These are phyloP conservation scores for Kwoniella sp. DNA, from an alignment of 768 basidiomycete genomes.

Conservation along the genomic window DNA sequence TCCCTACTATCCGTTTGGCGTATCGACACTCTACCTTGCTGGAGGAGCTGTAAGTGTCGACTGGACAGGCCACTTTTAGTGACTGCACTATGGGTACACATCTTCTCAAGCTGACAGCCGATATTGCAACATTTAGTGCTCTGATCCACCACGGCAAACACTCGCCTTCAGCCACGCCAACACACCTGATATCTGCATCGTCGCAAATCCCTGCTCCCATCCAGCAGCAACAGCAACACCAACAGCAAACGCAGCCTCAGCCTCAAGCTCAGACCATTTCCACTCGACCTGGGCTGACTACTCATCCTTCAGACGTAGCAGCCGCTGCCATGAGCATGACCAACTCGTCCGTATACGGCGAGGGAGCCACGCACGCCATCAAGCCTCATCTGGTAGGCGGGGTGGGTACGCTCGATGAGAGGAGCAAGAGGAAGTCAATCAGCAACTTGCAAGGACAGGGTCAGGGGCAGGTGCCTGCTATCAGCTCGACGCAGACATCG, in stretches of 20 bases:
- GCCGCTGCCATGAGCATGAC: conserved; percentile 48
- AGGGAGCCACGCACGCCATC: conserved; percentile 8
- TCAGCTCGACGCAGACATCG: not conserved
- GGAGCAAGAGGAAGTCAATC: conserved; percentile 28
- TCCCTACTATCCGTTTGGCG: conserved; percentile 85
- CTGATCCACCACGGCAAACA: conserved; percentile 47
- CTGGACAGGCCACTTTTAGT: too few relatives aligned
- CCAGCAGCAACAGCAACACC: conserved; percentile 10
- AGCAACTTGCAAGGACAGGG: not conserved
- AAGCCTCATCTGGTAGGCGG: conserved; percentile 22
- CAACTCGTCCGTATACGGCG: conserved; percentile 13
- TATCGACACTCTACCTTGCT: conserved; percentile 87
- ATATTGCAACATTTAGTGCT: conserved; percentile 23
- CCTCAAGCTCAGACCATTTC: not conserved
- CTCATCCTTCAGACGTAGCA: conserved; percentile 37
- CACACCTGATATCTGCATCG: conserved; percentile 28
- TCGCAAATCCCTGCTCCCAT: not conserved
- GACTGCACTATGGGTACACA: not conserved
- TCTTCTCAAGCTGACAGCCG: conserved; percentile 3
- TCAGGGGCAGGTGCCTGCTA: not conserved
- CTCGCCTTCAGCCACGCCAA: conserved; percentile 40
- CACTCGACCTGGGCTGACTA: conserved; percentile 26
- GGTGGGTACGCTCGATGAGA: conserved; percentile 40
- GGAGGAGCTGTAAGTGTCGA: conserved; percentile 67
- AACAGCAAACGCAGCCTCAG: conserved; percentile 6